Percentiles rank a stretch among this genome's conserved stretches.
Conservation (phyloP, 192 early-diverging fungal genomes). For the Coemansia sp. region DNA sequence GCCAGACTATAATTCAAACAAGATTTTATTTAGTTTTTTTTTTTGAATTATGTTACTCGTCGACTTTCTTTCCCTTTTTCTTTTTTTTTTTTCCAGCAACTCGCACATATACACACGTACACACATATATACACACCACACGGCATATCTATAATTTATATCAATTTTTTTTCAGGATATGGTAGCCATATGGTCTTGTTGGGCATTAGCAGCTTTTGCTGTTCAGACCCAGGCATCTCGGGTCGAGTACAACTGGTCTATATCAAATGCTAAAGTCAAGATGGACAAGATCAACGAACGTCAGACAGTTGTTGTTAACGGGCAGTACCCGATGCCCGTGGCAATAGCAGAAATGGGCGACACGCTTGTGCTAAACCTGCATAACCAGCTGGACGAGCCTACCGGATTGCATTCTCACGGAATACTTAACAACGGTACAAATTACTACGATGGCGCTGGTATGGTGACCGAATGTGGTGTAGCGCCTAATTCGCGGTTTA, state of each 20-base stretch:
- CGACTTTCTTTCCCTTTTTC: too few species aligned
- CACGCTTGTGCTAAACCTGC: conserved; percentile 33
- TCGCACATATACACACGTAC: too few species aligned
- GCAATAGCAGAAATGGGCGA: conserved; percentile 20
- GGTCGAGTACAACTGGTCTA: conserved; percentile 64
- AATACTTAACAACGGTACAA: conserved; percentile 70
- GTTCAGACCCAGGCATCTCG: neutral
- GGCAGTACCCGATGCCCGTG: conserved; percentile 57
- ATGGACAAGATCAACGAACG: conserved; percentile 63
- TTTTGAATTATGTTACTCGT: too few species aligned
- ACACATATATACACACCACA: too few species aligned
- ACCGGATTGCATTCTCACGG: conserved; percentile 76
- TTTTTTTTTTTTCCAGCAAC: too few species aligned
- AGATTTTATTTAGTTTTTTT: too few species aligned
- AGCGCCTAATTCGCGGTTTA: conserved; percentile 58
- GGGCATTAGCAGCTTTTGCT: neutral
- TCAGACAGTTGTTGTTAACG: conserved; percentile 64
- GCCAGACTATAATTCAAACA: too few species aligned
- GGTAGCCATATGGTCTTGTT: neutral
- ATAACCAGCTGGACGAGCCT: conserved; percentile 58
- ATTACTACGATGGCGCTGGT: conserved; percentile 67
- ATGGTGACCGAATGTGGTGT: conserved; percentile 76
- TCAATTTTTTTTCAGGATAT: neutral
- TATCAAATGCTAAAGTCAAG: conserved; percentile 60
- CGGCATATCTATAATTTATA: neutral